Conservation (phyloP, 1,284 basidiomycete species). For the Puccinia polysora region DNA sequence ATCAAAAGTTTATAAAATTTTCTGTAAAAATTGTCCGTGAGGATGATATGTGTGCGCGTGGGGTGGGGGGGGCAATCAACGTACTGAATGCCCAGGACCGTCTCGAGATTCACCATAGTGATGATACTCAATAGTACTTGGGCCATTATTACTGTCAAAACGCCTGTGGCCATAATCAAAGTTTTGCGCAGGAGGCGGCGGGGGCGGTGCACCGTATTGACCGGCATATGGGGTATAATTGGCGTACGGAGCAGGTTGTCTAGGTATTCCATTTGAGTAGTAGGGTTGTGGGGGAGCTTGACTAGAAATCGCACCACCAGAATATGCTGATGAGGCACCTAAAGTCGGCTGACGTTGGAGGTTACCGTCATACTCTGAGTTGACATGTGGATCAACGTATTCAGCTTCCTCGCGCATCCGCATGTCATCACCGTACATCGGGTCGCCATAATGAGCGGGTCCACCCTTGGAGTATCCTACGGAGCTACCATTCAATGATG, state of each 20-base stretch:
- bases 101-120: background rate
- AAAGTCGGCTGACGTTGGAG: conserved; percentile 10
- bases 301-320: background rate
- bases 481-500: background rate
- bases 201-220: background rate
- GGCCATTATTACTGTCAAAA: background rate
- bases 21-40: too few species aligned
- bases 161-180: background rate
- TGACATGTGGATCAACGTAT: background rate
- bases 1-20: too few species aligned
- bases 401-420: background rate
- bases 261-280: background rate
- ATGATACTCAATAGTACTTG: background rate
- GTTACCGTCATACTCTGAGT: background rate
- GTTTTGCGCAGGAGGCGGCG: background rate
- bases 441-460: background rate
- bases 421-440: background rate
- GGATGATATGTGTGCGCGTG: too few species aligned
- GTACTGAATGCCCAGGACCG: too few species aligned
- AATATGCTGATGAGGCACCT: background rate
- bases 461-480: background rate
- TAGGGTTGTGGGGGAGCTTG: background rate
- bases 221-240: background rate
- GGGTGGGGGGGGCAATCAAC: too few species aligned
- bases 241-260: background rate